Base-by-base conservation (phyloP, 75 land plant species). In the Ceratopteris richardii region DNA sequence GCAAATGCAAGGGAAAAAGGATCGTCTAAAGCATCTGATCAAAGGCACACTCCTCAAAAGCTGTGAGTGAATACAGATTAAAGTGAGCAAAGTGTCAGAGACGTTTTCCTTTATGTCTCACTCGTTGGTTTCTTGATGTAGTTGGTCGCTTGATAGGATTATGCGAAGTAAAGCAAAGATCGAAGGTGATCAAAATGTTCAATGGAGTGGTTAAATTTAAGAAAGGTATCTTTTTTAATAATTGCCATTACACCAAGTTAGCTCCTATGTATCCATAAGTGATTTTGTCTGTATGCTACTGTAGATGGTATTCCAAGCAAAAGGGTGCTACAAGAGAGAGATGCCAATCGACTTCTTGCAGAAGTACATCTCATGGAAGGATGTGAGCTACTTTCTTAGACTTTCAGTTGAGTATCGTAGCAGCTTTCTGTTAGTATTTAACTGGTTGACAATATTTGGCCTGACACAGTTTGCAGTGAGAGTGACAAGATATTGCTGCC, bases 401-500 rank as follows among this genome's bases (percentile, higher is more conserved):
- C 48, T 46, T 46, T 20, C 48, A n/a, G 14, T 40, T 9, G 42
- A 40, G 9, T 9, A 14, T 40, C 42, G 12, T 40, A 9, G n/a
- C n/a, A n/a, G n/a, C n/a, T n/a, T n/a, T n/a, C n/a, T n/a, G n/a
- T n/a, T n/a, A n/a, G n/a, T n/a, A n/a, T n/a, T n/a, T n/a, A n/a
- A n/a, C n/a, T n/a, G n/a, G n/a, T n/a, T n/a, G n/a, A n/a, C n/a
- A n/a, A 14, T 14, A 40, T 14, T 14, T 40, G 42, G 42, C 42
- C 14, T 40, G n/a, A n/a, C n/a, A 20, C 48, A 46, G 48, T 46
- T n/a, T 46, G 48, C 48, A 17, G 21, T 14, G 48, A 46, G 3
- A 46, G 21, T 46, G 48, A 51, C 36, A 61, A 62, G 31, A 25
- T 46, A 17, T 5, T 44, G 28, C 46, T 68, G 31, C 71, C 70